Evolutionary conservation across 192 early-diverging fungal genomes (phyloP), one percentile per base, ranked within the genome.

Genomic region (Backusella morwellensis): DNA sequence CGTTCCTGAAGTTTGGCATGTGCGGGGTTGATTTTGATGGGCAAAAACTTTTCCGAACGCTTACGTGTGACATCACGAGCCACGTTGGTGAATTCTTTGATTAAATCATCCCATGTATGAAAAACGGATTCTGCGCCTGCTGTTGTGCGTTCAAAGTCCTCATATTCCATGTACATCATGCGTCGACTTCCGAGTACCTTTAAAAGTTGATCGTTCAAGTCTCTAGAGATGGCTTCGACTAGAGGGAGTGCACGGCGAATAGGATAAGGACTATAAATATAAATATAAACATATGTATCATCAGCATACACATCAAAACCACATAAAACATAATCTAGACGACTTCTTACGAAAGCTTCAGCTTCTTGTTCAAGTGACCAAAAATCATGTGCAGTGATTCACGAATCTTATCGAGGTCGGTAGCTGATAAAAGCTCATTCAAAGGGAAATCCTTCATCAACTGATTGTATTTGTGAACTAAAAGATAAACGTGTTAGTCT

Each of bases 361-460:
- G 91, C 84, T 99, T 99, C 82, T 97, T 98, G 87, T 95, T 98
- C 47, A 99, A 79, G 85, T 99, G 98, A 17, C 86, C 90, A 89
- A 99, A 99, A 74, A 99, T 95, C 69, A 90, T 82, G 50, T 85
- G 75, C 14, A 99, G 69, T 0, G 96, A 91, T 5, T 92, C 88
- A 69, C 89, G 86, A 69, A 97, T 88, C 74, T 95, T 94, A 11
- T 87, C 89, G 2, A 98, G 87, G 78, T 99, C 98, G 14, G 97
- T 97, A 0, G 97, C 95, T 6, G 98, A 91, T 66, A 99, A 87
- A 40, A 99, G 87, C 81, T 99, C 98, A 82, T 97, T 96, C 52
- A 99, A 83, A 19, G 98, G 98, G 72, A 99, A 99, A 69, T 99
- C 98, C 84, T 94, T 95, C 97, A 99, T 99, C 41, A 99, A 87